These are phyloP conservation scores for Alternaria angustiovoidea DNA, from an alignment of 2,329 filamentous ascomycete species.

Conservation along the genomic window DNA sequence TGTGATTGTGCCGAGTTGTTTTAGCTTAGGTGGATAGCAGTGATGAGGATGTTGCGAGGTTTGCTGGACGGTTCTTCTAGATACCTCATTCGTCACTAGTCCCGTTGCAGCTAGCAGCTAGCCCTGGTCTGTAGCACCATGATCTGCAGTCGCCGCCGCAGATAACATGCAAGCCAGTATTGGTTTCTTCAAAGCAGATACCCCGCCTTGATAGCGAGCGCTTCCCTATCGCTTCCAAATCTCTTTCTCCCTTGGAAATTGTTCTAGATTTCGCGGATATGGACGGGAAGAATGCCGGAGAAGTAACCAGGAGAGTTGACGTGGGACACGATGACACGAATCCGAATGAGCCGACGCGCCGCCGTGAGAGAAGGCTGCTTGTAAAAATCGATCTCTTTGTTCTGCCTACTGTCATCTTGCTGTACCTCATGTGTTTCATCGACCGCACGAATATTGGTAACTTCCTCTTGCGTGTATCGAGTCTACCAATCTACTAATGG, in stretches of 20 bases:
- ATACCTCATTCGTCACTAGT: not conserved
- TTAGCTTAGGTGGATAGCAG: too few relatives aligned
- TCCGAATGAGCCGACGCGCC: conserved; percentile 61
- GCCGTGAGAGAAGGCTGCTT: conserved; percentile 63
- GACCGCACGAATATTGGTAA: conserved; percentile 73
- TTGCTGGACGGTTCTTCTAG: not conserved
- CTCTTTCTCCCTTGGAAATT: not conserved
- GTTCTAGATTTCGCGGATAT: conserved; percentile 1
- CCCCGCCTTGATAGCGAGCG: not conserved
- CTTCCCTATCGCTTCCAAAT: not conserved
- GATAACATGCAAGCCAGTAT: not conserved
- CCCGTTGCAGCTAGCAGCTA: not conserved
- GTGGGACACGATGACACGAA: conserved; percentile 16
- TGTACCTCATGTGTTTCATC: conserved; percentile 76
- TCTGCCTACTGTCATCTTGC: conserved; percentile 67
- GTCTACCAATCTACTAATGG: not conserved
- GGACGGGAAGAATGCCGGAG: conserved; percentile 10
- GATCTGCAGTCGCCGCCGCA: not conserved
- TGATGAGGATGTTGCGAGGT: not conserved
- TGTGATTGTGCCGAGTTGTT: not conserved
- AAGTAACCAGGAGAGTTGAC: conserved; percentile 10
- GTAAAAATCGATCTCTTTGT: conserved; percentile 69
- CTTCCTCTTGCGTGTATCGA: conserved; percentile 14
- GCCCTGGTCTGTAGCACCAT: not conserved
- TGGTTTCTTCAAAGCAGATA: not conserved